phyloP scores from a whole-genome alignment of 257 asterid species.

The Gardenia jasminoides region DNA sequence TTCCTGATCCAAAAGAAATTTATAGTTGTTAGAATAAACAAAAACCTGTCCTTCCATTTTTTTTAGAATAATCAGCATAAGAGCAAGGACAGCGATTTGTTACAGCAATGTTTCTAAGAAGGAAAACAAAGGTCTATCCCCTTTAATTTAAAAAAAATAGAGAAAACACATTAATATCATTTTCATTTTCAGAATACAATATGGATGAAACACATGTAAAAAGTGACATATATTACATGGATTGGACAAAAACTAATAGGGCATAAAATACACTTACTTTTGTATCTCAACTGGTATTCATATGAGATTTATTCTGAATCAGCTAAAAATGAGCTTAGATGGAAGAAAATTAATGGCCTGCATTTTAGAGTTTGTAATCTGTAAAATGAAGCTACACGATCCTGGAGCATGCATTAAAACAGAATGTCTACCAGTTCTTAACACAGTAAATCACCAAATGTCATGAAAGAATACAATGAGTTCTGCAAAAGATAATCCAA shows the following conservation, averaged over 20 bases:
- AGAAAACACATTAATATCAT: background rate
- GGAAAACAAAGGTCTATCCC: background rate
- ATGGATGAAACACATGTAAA: background rate
- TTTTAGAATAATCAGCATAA: no score
- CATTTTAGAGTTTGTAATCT: no score
- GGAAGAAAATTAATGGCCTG: background rate
- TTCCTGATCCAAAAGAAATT: conserved; percentile 50
- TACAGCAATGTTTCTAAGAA: no score
- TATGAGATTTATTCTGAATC: background rate
- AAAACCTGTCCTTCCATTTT: background rate
- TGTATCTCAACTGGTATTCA: background rate
- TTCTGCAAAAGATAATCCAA: no score
- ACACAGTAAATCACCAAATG: background rate
- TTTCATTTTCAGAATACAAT: background rate
- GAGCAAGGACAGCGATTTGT: no score
- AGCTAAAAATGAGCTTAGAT: background rate
- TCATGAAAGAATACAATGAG: background rate
- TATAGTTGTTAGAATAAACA: background rate
- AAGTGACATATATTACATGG: background rate
- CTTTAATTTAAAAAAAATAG: background rate
- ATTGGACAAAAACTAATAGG: no score
- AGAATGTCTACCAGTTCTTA: background rate
- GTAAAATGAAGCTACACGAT: background rate
- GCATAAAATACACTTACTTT: background rate
- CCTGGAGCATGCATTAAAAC: background rate